Percentiles rank a stretch among this genome's conserved stretches.
These are phyloP conservation scores for Podospora pseudocomata DNA, from an alignment of 495 filamentous ascomycete species.

Conservation along the genomic window DNA sequence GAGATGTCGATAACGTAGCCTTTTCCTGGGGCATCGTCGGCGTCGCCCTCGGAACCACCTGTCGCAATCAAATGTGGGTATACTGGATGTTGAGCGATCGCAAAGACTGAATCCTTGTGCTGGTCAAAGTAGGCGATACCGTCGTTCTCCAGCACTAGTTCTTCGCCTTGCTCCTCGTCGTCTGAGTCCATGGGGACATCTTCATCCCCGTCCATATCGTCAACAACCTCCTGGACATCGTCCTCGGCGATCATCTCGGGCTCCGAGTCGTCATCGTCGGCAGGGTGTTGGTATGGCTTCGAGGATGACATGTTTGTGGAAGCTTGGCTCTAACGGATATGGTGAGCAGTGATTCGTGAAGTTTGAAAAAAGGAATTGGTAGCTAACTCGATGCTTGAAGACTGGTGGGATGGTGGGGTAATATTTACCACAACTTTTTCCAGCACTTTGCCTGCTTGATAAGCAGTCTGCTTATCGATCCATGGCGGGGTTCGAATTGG, in stretches of 20 bases:
- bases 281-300: constrained; percentile 19
- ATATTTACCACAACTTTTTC: constrained; percentile 5
- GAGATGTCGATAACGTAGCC: constrained; percentile 77
- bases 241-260: constrained; percentile 63
- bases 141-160: constrained; percentile 82
- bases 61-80: constrained; percentile 76
- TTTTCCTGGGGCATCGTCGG: constrained; percentile 54
- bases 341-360: not conserved
- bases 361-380: not conserved
- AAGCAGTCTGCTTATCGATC: constrained; percentile 9
- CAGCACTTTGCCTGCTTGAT: constrained; percentile 2
- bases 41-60: constrained; percentile 79
- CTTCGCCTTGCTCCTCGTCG: constrained; percentile 56
- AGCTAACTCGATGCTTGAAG: not conserved
- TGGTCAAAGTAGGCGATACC: constrained; percentile 85
- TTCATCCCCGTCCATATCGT: constrained; percentile 61
- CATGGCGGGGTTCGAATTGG: not conserved
- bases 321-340: not conserved
- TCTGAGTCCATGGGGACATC: constrained; percentile 73
- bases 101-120: constrained; percentile 86
- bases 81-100: constrained; percentile 85
- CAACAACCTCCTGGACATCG: constrained; percentile 56
- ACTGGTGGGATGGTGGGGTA: constrained; percentile 1
- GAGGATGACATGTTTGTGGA: constrained; percentile 26
- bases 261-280: constrained; percentile 45